These are phyloP conservation scores for Nectriaceae sp. DNA, from an alignment of 2,329 filamentous ascomycete species.

Conservation along the genomic window DNA sequence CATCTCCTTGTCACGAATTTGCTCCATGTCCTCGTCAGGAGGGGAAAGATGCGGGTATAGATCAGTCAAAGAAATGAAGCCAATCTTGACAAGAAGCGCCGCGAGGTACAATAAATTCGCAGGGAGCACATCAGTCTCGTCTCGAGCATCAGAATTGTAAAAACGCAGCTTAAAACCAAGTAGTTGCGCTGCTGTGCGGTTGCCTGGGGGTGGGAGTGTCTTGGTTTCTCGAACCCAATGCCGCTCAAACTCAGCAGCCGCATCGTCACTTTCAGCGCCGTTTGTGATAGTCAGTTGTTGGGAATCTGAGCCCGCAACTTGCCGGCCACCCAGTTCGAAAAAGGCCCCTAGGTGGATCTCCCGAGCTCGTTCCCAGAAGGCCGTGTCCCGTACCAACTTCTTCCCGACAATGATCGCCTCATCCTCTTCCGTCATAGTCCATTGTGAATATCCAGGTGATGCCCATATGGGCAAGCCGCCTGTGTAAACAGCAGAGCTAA, in stretches of 20 bases:
- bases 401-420: constrained; percentile 57
- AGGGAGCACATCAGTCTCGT: constrained; percentile 75
- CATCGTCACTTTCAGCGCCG: constrained; percentile 40
- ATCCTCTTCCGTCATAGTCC: constrained; percentile 68
- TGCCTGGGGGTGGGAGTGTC: constrained; percentile 81
- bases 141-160: constrained; percentile 80
- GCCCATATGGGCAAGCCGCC: constrained; percentile 85
- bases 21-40: constrained; percentile 78
- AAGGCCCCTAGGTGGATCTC: constrained; percentile 79
- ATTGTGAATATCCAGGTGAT: constrained; percentile 67
- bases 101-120: constrained; percentile 92
- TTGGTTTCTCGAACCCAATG: constrained; percentile 81
- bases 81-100: constrained; percentile 92
- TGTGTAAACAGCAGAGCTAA: constrained; percentile 47
- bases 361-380: constrained; percentile 81
- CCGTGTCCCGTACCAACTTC: constrained; percentile 66
- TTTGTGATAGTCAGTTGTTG: constrained; percentile 44
- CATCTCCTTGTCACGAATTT: constrained; percentile 67
- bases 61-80: constrained; percentile 90
- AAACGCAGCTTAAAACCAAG: constrained; percentile 97
- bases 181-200: constrained; percentile 88
- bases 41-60: constrained; percentile 92
- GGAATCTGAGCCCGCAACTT: constrained; percentile 61
- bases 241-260: constrained; percentile 58
- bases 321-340: constrained; percentile 81